These are phyloP conservation scores for Pezicula radicicola DNA, from an alignment of 2,329 filamentous ascomycete species.

Conservation along the genomic window DNA sequence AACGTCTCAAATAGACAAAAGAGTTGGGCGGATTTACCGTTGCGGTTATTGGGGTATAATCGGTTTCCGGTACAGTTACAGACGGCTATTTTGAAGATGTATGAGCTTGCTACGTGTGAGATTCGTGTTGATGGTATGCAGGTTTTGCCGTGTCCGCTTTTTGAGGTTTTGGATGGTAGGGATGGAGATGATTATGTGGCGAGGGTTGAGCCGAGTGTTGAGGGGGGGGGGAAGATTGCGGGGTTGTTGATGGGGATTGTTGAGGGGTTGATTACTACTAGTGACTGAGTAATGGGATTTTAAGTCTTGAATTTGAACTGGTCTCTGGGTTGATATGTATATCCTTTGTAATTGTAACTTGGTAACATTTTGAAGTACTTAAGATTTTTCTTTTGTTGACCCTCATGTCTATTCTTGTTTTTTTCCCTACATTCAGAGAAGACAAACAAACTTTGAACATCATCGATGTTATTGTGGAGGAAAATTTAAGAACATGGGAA, in stretches of 20 bases:
- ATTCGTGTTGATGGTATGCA: slow-evolving; percentile 6
- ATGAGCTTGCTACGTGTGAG: slow-evolving; percentile 9
- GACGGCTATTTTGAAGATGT: slow-evolving; percentile 10
- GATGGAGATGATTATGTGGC: slow-evolving; percentile 8
- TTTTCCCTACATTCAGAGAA: too few species aligned
- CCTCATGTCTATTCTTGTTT: too few species aligned
- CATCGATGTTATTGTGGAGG: too few species aligned
- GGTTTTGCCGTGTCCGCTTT: slow-evolving; percentile 12
- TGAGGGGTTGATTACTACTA: not conserved
- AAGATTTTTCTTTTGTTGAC: too few species aligned
- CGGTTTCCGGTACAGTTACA: slow-evolving; percentile 10
- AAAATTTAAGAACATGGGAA: too few species aligned
- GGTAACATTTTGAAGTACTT: too few species aligned
- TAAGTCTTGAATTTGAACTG: too few species aligned
- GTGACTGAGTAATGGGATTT: too few species aligned
- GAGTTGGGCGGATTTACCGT: slow-evolving; percentile 11
- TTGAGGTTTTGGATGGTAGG: slow-evolving; percentile 12
- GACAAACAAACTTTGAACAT: too few species aligned
- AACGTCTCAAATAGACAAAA: not conserved
- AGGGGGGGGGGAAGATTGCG: slow-evolving; percentile 13
- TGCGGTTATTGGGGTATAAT: slow-evolving; percentile 11
- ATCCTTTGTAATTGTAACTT: too few species aligned
- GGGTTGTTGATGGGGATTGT: slow-evolving; percentile 5
- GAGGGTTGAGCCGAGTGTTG: slow-evolving; percentile 13
- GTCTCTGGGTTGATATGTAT: too few species aligned